Conservation (phyloP, 495 filamentous ascomycete species). For the Pyronema domesticum region DNA sequence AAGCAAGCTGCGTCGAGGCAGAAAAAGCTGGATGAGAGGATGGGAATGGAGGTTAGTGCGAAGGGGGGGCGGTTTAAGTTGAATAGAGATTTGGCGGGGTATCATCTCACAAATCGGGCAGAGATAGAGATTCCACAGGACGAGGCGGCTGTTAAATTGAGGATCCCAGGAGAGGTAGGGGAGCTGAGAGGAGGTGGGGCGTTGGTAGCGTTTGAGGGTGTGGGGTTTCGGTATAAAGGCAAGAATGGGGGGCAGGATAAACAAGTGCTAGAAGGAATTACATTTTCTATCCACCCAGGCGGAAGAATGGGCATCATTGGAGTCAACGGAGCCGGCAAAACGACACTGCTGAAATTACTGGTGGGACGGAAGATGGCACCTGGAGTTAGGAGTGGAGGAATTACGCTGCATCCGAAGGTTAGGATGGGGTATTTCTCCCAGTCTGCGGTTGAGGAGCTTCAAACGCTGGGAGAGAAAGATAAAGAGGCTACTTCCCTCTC, state of each 20-base stretch:
- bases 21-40: slow-evolving; percentile 63
- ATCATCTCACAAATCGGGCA: slow-evolving; percentile 34
- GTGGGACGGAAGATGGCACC: slow-evolving; percentile 30
- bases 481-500: slow-evolving; percentile 42
- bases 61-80: slow-evolving; percentile 60
- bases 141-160: slow-evolving; percentile 39
- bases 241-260: slow-evolving; percentile 7
- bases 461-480: slow-evolving; percentile 29
- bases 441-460: slow-evolving; percentile 51
- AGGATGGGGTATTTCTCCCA: slow-evolving; percentile 61
- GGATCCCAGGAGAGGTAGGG: slow-evolving; percentile 36
- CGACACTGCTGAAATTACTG: slow-evolving; percentile 46
- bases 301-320: slow-evolving; percentile 58
- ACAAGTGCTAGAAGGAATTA: slow-evolving; percentile 37
- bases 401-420: slow-evolving; percentile 45
- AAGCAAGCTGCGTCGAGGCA: slow-evolving; percentile 60
- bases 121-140: slow-evolving; percentile 55
- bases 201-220: slow-evolving; percentile 48
- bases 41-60: slow-evolving; percentile 54
- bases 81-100: slow-evolving; percentile 51
- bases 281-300: slow-evolving; percentile 46
- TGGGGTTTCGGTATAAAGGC: slow-evolving; percentile 38
- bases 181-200: slow-evolving; percentile 59
- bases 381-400: slow-evolving; percentile 29
- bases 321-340: slow-evolving; percentile 58